A percentile compares a stretch with the other conserved stretches of the same genome.
Evolutionary conservation across 2,329 filamentous ascomycete species (phyloP).

Genomic region (Talaromyces pinophilus): DNA sequence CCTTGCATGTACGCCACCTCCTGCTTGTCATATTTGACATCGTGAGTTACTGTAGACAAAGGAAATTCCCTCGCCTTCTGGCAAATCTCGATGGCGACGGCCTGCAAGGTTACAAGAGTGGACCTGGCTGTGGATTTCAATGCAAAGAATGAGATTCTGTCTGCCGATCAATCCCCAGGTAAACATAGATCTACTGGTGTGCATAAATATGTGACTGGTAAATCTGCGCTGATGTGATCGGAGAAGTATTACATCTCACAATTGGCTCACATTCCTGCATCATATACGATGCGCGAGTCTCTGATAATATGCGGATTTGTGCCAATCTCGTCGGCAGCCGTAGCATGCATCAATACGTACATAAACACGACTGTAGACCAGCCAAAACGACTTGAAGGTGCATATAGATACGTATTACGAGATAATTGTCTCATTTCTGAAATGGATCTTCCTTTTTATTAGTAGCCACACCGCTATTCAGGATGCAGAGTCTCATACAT

Average conservation of each 20-base stretch:
- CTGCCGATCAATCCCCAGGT: background rate
- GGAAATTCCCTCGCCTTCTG: background rate
- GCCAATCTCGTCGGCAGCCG: too few species aligned
- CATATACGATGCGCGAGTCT: background rate
- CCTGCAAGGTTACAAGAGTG: background rate
- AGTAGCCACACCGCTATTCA: too few species aligned
- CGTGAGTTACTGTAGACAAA: too few species aligned
- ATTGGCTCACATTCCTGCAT: background rate
- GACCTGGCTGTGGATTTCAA: background rate
- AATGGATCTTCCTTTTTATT: too few species aligned
- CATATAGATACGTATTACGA: too few species aligned
- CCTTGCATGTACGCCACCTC: background rate
- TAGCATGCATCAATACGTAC: background rate
- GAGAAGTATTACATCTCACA: background rate
- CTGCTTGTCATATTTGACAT: background rate
- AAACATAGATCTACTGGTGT: too few species aligned
- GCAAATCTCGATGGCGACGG: background rate
- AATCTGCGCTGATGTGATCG: background rate
- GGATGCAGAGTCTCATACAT: too few species aligned
- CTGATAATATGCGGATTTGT: too few species aligned
- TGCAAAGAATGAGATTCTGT: background rate
- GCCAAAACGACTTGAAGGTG: too few species aligned
- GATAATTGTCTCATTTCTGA: too few species aligned
- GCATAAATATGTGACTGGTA: background rate
- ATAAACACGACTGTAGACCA: background rate